Percentiles rank a stretch among this genome's conserved stretches.
Evolutionary conservation across 495 filamentous ascomycete species (phyloP).

Genomic region (Thermochaetoides thermophila): DNA sequence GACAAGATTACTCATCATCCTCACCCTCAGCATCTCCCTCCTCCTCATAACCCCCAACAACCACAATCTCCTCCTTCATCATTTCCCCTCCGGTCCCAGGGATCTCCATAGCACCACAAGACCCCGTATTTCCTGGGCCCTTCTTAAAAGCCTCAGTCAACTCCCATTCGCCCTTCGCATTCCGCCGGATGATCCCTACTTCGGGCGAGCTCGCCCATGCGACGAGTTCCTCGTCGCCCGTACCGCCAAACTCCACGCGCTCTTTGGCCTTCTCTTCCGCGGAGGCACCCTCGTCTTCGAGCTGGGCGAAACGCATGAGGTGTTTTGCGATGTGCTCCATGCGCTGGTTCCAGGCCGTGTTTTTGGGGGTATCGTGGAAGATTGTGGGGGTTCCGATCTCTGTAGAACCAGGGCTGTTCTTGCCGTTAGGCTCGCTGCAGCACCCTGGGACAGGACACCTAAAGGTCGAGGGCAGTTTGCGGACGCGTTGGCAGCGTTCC

Average conservation of each 20-base stretch:
- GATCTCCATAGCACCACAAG: conserved; percentile 8
- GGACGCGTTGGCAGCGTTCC: neutral
- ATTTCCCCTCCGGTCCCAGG: conserved; percentile 2
- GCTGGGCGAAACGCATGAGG: too few species aligned
- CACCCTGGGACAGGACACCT: too few species aligned
- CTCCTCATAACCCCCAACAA: conserved; percentile 3
- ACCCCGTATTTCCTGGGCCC: neutral
- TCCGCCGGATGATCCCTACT: conserved; percentile 22
- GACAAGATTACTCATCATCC: too few species aligned
- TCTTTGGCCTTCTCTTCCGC: conserved; percentile 6
- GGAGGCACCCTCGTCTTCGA: too few species aligned
- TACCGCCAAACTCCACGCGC: conserved; percentile 24
- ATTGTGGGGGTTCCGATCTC: too few species aligned
- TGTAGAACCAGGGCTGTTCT: too few species aligned
- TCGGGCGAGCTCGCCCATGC: conserved; percentile 30
- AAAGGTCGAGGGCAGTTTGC: too few species aligned
- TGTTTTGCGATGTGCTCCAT: conserved; percentile 78
- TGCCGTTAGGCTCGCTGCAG: too few species aligned
- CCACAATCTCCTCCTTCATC: conserved; percentile 5
- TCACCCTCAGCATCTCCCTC: conserved; percentile 10
- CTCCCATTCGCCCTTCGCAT: neutral
- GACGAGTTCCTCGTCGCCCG: conserved; percentile 23
- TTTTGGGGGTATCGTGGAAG: conserved; percentile 44
- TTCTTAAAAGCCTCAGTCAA: neutral
- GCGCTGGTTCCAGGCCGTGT: conserved; percentile 58